Evolutionary conservation across 768 basidiomycete genomes (phyloP), one percentile per base, ranked within the genome.

Genomic region (Podaxis pistillaris): DNA sequence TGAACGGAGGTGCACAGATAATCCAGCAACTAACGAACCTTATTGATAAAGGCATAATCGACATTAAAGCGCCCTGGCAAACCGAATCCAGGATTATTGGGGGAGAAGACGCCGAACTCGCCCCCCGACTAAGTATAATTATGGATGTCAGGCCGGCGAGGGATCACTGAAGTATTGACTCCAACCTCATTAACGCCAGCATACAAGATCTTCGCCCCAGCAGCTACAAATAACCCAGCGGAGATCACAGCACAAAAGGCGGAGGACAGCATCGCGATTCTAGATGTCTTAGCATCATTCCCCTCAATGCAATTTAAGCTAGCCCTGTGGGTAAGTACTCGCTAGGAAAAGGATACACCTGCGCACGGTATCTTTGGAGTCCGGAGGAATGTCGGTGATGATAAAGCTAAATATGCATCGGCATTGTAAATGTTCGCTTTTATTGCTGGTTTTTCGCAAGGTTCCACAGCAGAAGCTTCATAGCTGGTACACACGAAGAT

Each of bases 21-120:
- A 13, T 26, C 19, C 17, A 17, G 7, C 3, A 2, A 9, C 15
- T 28, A 37, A 13, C 15, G 17, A 36, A 79, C 80, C 71, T 81
- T 77, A 71, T 80, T 80, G 62, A 81, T 81, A 70, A 81, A 81
- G 1, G 77, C 78, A 66, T 74, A 81, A 67, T 81, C 75, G 15
- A 76, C 71, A 22, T 75, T 75, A 55, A 81, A 80, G 0, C 73
- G 71, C 19, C 80, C 80, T 41, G 80, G 80, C n/a, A 81, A 70
- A 26, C 79, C 79, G 33, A 70, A 71, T 13, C 79, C 79, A 53
- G 69, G 65, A 22, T 72, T 72, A 30, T 71, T 74, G 41, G 73
- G 63, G 12, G 74, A 69, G 58, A 74, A 79, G 15, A 79, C 78
- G 7, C 79, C 78, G 65, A 81, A 81, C 67, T 81, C 79, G 1